These are phyloP conservation scores for Puccinia sorghi DNA, from an alignment of 1,284 basidiomycete species.

Conservation along the genomic window DNA sequence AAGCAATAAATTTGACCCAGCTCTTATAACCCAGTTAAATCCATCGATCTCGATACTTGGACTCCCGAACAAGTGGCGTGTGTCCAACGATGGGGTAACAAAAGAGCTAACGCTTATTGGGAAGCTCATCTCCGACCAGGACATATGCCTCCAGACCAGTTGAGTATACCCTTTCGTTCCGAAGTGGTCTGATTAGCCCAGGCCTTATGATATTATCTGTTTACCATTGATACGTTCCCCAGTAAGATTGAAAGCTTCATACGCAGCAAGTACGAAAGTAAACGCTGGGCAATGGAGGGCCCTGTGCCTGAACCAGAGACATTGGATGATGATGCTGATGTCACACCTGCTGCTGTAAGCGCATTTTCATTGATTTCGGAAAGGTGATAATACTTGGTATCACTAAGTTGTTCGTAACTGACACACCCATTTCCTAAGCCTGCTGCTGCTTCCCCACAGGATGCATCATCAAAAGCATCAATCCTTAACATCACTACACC, in stretches of 20 bases:
- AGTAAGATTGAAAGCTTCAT: constrained; percentile 99
- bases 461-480: constrained; percentile 8
- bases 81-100: constrained; percentile 92
- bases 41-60: constrained; percentile 96
- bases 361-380: not conserved
- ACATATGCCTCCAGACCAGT: constrained; percentile 94
- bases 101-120: constrained; percentile 90
- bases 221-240: constrained; percentile 12
- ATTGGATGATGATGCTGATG: constrained; percentile 65
- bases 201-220: not conserved
- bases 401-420: constrained; percentile 2
- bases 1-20: not conserved
- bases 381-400: not conserved
- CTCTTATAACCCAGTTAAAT: constrained; percentile 70
- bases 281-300: constrained; percentile 87
- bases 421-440: constrained; percentile 38
- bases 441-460: constrained; percentile 14
- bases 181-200: not conserved
- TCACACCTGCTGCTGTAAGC: constrained; percentile 12
- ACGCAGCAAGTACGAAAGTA: constrained; percentile 91
- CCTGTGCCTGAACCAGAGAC: constrained; percentile 82
- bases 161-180: constrained; percentile 58
- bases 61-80: constrained; percentile 96
- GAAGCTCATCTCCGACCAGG: constrained; percentile 91
- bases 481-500: constrained; percentile 51